Percentiles rank a stretch among this genome's conserved stretches.
These are phyloP conservation scores for Botrytis byssoidea DNA, from an alignment of 2,329 filamentous ascomycete species.

Conservation along the genomic window DNA sequence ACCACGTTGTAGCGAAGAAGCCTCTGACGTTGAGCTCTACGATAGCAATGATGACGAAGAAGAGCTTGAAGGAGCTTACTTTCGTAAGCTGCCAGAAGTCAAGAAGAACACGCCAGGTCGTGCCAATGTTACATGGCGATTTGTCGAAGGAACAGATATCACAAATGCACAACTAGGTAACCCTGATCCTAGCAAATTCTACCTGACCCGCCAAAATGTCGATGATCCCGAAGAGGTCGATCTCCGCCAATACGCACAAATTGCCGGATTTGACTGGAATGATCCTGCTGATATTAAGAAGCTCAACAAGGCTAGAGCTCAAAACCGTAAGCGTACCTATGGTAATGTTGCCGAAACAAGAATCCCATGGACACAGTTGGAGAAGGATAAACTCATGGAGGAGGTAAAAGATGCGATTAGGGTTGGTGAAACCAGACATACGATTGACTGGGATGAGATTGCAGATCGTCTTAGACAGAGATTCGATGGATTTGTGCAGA, in stretches of 20 bases:
- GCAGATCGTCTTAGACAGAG: neutral
- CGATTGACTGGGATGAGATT: constrained; percentile 7
- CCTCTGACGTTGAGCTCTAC: neutral
- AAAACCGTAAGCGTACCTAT: neutral
- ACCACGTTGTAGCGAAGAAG: neutral
- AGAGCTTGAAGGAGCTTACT: neutral
- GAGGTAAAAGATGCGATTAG: constrained; percentile 8
- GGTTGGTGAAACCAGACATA: neutral
- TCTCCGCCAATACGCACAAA: neutral
- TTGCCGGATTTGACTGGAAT: constrained; percentile 13
- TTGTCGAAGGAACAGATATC: constrained; percentile 8
- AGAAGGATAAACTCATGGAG: neutral
- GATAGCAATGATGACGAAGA: constrained; percentile 11
- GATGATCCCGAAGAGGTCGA: neutral
- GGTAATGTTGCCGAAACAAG: constrained; percentile 8
- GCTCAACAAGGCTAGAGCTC: constrained; percentile 4
- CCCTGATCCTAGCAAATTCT: constrained; percentile 13
- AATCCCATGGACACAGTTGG: constrained; percentile 11
- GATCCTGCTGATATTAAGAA: neutral
- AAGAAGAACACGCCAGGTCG: constrained; percentile 16
- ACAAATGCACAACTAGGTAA: neutral
- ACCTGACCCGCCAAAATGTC: neutral
- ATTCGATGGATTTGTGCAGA: neutral
- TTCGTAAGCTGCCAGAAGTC: neutral
- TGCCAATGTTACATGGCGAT: neutral